Evolutionary conservation across 2,329 filamentous ascomycete genomes (phyloP).

Genomic region (Thelonectria rubi): DNA sequence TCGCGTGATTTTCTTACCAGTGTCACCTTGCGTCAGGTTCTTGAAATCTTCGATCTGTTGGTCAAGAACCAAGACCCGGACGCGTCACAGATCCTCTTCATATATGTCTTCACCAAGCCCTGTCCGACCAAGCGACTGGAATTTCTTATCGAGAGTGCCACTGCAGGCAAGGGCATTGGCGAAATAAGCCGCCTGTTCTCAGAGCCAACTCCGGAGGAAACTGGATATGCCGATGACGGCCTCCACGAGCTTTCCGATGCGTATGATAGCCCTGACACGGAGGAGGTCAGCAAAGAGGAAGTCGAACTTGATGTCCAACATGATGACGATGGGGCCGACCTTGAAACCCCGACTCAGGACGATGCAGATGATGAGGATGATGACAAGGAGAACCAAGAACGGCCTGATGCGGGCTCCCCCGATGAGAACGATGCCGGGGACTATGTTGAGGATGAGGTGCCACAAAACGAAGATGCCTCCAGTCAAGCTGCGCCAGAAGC

Average conservation of each 20-base stretch:
- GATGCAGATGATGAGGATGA: conserved; percentile 3
- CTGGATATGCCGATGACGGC: conserved; percentile 29
- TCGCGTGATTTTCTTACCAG: conserved; percentile 47
- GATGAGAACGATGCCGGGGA: conserved; percentile 25
- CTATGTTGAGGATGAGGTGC: conserved; percentile 23
- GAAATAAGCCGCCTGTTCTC: conserved; percentile 53
- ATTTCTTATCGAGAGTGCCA: conserved; percentile 53
- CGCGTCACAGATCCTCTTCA: conserved; percentile 51
- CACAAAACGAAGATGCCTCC: conserved; percentile 21
- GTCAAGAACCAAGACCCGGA: conserved; percentile 56
- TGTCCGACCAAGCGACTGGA: conserved; percentile 52
- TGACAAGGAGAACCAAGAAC: conserved; percentile 9
- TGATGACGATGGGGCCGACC: conserved; percentile 16
- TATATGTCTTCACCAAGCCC: conserved; percentile 53
- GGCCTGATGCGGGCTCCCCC: conserved; percentile 16
- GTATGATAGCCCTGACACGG: conserved; percentile 38
- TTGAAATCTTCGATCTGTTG: conserved; percentile 54
- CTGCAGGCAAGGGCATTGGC: conserved; percentile 52
- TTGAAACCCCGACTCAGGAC: not conserved
- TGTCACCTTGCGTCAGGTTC: conserved; percentile 53
- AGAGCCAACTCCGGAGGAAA: conserved; percentile 33
- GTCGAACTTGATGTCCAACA: conserved; percentile 24
- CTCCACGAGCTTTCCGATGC: conserved; percentile 38
- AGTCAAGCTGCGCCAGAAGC: conserved; percentile 19
- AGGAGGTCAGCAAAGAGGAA: conserved; percentile 18